Base-by-base conservation (phyloP, 768 basidiomycete genomes). In the Naganishia vaughanmartiniae region DNA sequence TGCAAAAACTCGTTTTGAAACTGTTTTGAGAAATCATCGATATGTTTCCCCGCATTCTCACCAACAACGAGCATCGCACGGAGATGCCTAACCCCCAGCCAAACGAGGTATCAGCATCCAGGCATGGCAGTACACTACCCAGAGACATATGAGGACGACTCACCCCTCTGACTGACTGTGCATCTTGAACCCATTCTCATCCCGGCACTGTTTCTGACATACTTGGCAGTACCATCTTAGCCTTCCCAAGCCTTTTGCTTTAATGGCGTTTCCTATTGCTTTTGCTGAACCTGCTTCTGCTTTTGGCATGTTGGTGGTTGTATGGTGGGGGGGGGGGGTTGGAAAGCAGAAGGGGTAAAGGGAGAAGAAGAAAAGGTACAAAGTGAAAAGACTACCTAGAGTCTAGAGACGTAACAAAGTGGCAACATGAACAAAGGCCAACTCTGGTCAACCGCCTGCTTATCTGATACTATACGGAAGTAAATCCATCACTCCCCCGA, bases 111-210 rank as follows among this genome's bases (percentile, higher is more conserved):
- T 33, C 34, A 28, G 33, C 4, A 21, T 33, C 10, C 14, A 55
- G 31, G 9, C 15, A 33, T 7, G 11, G 4, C 10, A 31, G 55
- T 6, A 5, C 30, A 33, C n/a, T n/a, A n/a, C n/a, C n/a, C n/a
- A 56, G 1, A 28, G 14, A 33, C 54, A 9, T 55, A 28, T 7
- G 9, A 24, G 3, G 24, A n/a, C 28, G 4, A 74, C 75, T 65
- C 42, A 76, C 75, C 42, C 63, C 70, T 73, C 74, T 51, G 48
- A 72, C 70, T 87, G 86, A 19, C 88, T 86, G 80, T 97, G 93
- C 81, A 92, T 94, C 83, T 96, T 96, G 87, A 98, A 99, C 21
- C 94, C 96, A 82, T 99, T 99, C 84, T 98, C 96, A 82, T 98
- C 79, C 33, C 94, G 85, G 81, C 95, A 98, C 82, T 98, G 95